These are phyloP conservation scores for Scheffersomyces insectosa DNA, from an alignment of 1,139 yeast species.

Conservation along the genomic window DNA sequence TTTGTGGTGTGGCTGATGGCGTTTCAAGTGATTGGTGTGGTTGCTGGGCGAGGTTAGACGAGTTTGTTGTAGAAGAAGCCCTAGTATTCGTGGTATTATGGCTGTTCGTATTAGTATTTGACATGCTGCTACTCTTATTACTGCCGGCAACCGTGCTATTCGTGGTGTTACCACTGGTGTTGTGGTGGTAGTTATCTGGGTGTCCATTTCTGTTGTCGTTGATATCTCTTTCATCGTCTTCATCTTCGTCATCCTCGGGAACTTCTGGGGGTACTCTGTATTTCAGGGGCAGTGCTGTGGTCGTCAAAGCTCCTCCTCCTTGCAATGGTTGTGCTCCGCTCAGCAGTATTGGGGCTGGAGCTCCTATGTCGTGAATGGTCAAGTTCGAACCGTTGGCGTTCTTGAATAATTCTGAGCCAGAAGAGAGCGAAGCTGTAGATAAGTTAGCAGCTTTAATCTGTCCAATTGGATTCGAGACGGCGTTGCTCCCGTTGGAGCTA, in stretches of 20 bases:
- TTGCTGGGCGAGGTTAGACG: background rate
- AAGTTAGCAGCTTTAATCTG: conserved; percentile 3
- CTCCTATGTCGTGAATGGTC: conserved; percentile 13
- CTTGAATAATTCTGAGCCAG: conserved; percentile 14
- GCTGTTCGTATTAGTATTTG: background rate
- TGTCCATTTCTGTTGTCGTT: too few species aligned
- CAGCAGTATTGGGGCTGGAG: conserved; percentile 4
- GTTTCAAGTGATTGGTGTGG: background rate
- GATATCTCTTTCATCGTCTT: too few species aligned
- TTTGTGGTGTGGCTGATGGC: too few species aligned
- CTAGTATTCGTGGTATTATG: conserved; percentile 5
- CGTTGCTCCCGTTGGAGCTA: too few species aligned
- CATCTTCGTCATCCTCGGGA: too few species aligned
- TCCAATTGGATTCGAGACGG: too few species aligned
- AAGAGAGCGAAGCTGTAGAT: conserved; percentile 7
- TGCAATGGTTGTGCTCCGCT: background rate
- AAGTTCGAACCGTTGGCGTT: conserved; percentile 16
- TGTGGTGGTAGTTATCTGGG: background rate
- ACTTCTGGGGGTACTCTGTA: too few species aligned
- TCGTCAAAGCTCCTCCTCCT: too few species aligned
- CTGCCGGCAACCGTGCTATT: conserved; percentile 24
- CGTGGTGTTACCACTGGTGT: background rate
- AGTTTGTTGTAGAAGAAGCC: conserved; percentile 1
- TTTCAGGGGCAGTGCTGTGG: too few species aligned
- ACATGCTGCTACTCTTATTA: background rate